These are phyloP conservation scores for Beauveria pseudobassiana DNA, from an alignment of 2,329 filamentous ascomycete genomes.

Conservation along the genomic window DNA sequence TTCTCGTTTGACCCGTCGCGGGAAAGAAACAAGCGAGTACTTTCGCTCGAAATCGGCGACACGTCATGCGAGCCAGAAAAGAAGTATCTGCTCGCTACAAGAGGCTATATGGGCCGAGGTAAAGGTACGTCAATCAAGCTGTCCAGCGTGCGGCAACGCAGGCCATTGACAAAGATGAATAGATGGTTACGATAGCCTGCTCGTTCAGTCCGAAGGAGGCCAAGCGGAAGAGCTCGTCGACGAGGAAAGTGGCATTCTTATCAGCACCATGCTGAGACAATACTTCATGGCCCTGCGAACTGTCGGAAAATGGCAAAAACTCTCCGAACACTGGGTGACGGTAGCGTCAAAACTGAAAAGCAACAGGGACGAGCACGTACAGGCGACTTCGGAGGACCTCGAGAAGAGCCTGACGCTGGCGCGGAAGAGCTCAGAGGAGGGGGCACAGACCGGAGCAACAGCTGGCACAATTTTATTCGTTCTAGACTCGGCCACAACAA, in stretches of 20 bases:
- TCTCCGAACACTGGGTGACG: constrained; percentile 60
- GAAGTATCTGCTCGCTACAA: constrained; percentile 67
- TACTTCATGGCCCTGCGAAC: constrained; percentile 86
- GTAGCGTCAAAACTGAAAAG: constrained; percentile 56
- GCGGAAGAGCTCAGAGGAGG: not conserved
- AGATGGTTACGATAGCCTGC: constrained; percentile 72
- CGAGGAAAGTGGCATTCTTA: constrained; percentile 80
- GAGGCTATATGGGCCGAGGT: constrained; percentile 83
- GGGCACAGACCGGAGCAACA: constrained; percentile 18
- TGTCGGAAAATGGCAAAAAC: constrained; percentile 70
- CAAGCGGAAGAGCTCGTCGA: constrained; percentile 69
- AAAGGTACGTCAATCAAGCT: constrained; percentile 41
- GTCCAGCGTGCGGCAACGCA: not conserved
- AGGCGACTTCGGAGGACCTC: constrained; percentile 17
- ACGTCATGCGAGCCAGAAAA: constrained; percentile 53
- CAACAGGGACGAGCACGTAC: constrained; percentile 32
- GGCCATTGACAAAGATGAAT: not conserved
- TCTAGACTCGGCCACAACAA: constrained; percentile 27
- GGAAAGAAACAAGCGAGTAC: constrained; percentile 54
- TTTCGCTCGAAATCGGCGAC: constrained; percentile 53
- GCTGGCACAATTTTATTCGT: constrained; percentile 31
- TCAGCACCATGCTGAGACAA: constrained; percentile 79
- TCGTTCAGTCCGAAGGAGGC: constrained; percentile 71
- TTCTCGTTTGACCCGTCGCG: constrained; percentile 64
- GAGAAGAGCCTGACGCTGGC: constrained; percentile 16